Evolutionary conservation across 345 rosid species (phyloP), one percentile per base, ranked within the genome.

Genomic region (Sonneratia alba): DNA sequence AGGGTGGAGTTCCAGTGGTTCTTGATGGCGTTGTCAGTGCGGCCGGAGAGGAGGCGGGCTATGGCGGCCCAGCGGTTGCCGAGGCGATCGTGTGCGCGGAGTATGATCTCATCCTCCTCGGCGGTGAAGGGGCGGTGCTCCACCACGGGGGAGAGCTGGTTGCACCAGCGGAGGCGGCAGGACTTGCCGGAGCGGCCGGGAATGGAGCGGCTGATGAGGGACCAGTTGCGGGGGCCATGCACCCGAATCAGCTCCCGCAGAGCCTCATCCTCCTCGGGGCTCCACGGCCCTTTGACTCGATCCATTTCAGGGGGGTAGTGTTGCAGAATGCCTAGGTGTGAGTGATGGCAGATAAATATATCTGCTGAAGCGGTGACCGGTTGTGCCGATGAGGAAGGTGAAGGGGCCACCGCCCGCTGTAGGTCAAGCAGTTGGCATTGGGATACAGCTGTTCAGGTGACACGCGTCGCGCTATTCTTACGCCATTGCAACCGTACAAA

Each of bases 261-360:
- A 66, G 87, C 87, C 43, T 90, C 97, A 65, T 92, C 98, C 76
- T 92, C 97, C 62, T 90, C 92, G 21, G 96, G 92, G 77, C 92
- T 92, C 97, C 97, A 92, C 14, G 96, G 98, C n/a, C 98, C 97
- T 76, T 86, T 92, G 72, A 92, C 89, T 87, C 97, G 85, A 79
- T 92, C 98, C 83, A 80, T 77, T 40, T 40, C 43, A 8, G 43
- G 43, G 43, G 43, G 59, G 59, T 53, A 22, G 43, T 40, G 43
- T 4, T 40, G 43, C 43, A 40, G 59, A 19, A 22, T 18, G 59
- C 22, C 22, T 40, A 4, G 43, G 43, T 40, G 43, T 27, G 32
- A 27, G 22, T 53, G 59, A 22, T 2, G 59, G 4, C 7, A 22
- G 6, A 2, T 53, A 53, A 18, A 19, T 53, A 53, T 53, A 53